These are phyloP conservation scores for Blastomyces gilchristii DNA, from an alignment of 2,329 filamentous ascomycete species.

Conservation along the genomic window DNA sequence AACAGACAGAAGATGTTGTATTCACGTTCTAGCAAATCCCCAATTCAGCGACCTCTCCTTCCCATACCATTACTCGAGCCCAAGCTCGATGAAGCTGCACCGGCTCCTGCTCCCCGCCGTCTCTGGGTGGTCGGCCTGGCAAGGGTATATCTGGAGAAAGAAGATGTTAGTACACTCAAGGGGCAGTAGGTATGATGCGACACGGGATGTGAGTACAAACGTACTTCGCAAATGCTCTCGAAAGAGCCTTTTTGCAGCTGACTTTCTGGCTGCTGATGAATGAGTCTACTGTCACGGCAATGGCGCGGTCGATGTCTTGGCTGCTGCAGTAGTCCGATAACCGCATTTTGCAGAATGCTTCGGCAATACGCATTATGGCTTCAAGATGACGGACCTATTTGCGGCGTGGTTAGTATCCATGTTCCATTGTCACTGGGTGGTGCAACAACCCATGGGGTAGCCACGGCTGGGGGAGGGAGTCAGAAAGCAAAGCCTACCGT, in stretches of 20 bases:
- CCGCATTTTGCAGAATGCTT: constrained; percentile 94
- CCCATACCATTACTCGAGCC: neutral
- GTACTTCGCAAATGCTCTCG: constrained; percentile 93
- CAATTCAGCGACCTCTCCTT: constrained; percentile 1
- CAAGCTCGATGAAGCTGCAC: neutral
- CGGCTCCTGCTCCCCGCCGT: neutral
- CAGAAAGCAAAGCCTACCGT: constrained; percentile 56
- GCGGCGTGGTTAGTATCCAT: neutral
- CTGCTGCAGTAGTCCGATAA: constrained; percentile 89
- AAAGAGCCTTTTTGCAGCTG: constrained; percentile 92
- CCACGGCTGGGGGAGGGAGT: neutral
- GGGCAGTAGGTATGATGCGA: neutral
- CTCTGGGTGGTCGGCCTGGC: constrained; percentile 9
- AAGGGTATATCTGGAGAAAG: constrained; percentile 12
- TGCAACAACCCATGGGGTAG: neutral
- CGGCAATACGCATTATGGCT: constrained; percentile 90
- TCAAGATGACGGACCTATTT: constrained; percentile 85
- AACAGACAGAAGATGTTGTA: neutral
- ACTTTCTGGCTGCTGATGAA: constrained; percentile 96
- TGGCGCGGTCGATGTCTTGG: constrained; percentile 90
- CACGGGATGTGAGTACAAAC: constrained; percentile 33
- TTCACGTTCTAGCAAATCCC: neutral
- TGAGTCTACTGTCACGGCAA: constrained; percentile 90
- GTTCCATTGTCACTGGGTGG: neutral
- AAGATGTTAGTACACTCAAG: neutral